Evolutionary conservation across 768 basidiomycete genomes (phyloP).

Genomic region (Serendipita sp.): DNA sequence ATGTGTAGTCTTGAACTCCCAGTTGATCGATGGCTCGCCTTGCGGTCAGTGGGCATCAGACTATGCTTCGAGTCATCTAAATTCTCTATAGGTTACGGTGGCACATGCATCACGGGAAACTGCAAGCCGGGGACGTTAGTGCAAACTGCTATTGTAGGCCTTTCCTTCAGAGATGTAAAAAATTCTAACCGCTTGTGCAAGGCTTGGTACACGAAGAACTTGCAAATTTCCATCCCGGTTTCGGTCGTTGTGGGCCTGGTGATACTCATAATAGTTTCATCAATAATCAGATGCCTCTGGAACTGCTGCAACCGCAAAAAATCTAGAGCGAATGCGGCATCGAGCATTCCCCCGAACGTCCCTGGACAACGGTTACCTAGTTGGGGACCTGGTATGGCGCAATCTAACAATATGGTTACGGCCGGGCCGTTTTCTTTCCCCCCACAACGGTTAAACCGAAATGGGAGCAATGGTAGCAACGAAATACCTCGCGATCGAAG

Average conservation of each 20-base stretch:
- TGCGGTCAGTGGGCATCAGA: conserved; percentile 39
- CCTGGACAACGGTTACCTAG: conserved; percentile 2
- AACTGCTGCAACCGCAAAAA: not conserved
- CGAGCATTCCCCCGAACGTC: not conserved
- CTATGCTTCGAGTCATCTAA: conserved; percentile 1
- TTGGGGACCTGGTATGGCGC: not conserved
- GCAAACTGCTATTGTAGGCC: conserved; percentile 41
- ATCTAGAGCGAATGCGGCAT: not conserved
- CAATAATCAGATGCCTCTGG: conserved; percentile 18
- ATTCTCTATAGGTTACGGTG: conserved; percentile 42
- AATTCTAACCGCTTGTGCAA: conserved; percentile 16
- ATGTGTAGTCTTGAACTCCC: conserved; percentile 54
- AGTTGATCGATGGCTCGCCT: conserved; percentile 65
- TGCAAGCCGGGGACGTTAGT: conserved; percentile 45
- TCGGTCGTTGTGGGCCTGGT: conserved; percentile 54
- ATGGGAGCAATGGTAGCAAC: not conserved
- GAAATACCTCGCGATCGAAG: not conserved
- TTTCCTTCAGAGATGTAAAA: not conserved
- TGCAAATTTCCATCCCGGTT: conserved; percentile 65
- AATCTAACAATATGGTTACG: not conserved
- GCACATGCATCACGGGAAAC: conserved; percentile 41
- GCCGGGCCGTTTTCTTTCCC: conserved; percentile 6
- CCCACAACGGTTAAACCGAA: not conserved
- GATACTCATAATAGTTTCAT: conserved; percentile 39
- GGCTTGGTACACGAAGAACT: conserved; percentile 63